Conservation (phyloP, 1,284 basidiomycete genomes). For the Sphagnurus paluster region DNA sequence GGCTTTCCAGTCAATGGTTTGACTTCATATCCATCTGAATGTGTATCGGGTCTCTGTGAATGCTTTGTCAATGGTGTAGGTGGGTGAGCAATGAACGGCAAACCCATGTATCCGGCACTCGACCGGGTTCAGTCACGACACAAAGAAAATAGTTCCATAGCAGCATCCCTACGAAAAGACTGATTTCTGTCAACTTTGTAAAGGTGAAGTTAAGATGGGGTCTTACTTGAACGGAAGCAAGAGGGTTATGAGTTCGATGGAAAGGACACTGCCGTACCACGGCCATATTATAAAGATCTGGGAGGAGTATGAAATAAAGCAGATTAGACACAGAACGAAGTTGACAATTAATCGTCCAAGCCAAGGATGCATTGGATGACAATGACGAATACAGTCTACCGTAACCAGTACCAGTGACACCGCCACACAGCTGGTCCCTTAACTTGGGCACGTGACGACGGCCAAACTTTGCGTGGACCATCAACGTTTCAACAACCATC, state of each 20-base stretch:
- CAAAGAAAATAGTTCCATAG: conserved; percentile 88
- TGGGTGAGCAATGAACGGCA: conserved; percentile 7
- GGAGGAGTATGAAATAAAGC: conserved; percentile 85
- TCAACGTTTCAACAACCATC: neutral
- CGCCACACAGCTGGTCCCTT: neutral
- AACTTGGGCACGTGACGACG: conserved; percentile 11
- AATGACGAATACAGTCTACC: neutral
- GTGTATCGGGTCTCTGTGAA: conserved; percentile 71
- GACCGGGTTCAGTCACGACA: conserved; percentile 80
- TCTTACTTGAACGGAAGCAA: conserved; percentile 89
- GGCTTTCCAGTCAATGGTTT: conserved; percentile 82
- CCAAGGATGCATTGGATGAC: conserved; percentile 37
- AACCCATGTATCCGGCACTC: conserved; percentile 83
- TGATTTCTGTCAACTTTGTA: conserved; percentile 31
- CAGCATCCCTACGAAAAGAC: conserved; percentile 73
- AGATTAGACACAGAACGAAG: conserved; percentile 77
- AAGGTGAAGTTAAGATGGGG: conserved; percentile 4
- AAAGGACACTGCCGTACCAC: conserved; percentile 77
- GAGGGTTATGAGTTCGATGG: conserved; percentile 70
- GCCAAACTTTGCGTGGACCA: conserved; percentile 1
- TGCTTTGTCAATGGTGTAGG: conserved; percentile 5
- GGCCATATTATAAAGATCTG: conserved; percentile 93
- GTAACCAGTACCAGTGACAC: too few relatives aligned
- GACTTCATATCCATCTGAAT: conserved; percentile 77
- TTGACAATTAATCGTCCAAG: conserved; percentile 65